Base-by-base conservation (phyloP, 1,284 basidiomycete genomes). In the Agroathelia rolfsii region DNA sequence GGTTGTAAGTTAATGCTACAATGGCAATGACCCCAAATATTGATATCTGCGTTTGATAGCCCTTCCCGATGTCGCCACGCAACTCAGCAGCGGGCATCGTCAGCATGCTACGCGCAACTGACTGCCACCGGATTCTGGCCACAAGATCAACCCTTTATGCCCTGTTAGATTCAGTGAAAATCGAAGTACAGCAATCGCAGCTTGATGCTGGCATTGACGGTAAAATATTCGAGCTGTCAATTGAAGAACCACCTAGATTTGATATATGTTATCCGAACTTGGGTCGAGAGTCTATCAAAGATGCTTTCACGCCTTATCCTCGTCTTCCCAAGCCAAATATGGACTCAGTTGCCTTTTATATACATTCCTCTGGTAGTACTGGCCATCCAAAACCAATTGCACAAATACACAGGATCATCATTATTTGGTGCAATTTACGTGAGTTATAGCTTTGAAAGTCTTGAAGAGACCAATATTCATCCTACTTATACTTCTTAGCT, bases 1-100 rank as follows among this genome's bases (percentile, higher is more conserved):
- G 8, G 41, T 60, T 8, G 44, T 46, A 30, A 35, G 44, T 33
- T n/a, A n/a, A n/a, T n/a, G n/a, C n/a, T n/a, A n/a, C n/a, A n/a
- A n/a, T n/a, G n/a, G n/a, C n/a, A n/a, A n/a, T n/a, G n/a, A n/a
- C n/a, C n/a, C n/a, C n/a, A n/a, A n/a, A n/a, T n/a, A n/a, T n/a
- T n/a, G n/a, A n/a, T n/a, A n/a, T n/a, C n/a, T n/a, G n/a, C n/a
- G n/a, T n/a, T n/a, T n/a, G n/a, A n/a, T n/a, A n/a, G n/a, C n/a
- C n/a, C n/a, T n/a, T n/a, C n/a, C n/a, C n/a, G 9, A 19, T 31
- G 4, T 31, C 30, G 9, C 30, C 30, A 21, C 7, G 30, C 15
- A 31, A 31, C 14, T 31, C 30, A 7, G 5, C 30, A 22, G 4
- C 18, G 10, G 30, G 6, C 5, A 22, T 31, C 5, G 9, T 17